Evolutionary conservation across 441 rosid genomes (phyloP).

Genomic region (Mallotus japonicus): DNA sequence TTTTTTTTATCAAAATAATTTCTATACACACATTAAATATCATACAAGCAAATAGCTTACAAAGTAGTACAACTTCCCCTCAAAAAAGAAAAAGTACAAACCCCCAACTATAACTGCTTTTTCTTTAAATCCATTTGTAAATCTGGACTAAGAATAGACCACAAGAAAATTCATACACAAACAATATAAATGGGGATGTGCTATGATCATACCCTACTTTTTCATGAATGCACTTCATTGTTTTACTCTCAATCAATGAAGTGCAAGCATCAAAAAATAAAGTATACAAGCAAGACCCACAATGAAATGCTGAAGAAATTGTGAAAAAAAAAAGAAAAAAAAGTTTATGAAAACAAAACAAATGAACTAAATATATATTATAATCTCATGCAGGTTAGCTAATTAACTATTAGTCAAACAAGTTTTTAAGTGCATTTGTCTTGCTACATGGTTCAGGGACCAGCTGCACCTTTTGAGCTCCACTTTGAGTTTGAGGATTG

Average conservation of each 20-base stretch:
- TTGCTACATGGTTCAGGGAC: constrained; percentile 57
- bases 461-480: constrained; percentile 38
- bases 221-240: too few relatives aligned
- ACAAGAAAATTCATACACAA: not conserved
- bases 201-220: too few relatives aligned
- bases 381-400: not conserved
- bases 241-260: not conserved
- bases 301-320: not conserved
- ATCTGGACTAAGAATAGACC: not conserved
- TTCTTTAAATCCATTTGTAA: not conserved
- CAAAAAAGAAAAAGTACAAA: too few relatives aligned
- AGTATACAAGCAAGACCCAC: constrained; percentile 11
- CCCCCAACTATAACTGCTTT: not conserved
- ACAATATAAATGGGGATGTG: not conserved
- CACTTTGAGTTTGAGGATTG: constrained; percentile 28
- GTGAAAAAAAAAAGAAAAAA: not conserved
- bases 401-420: constrained; percentile 43
- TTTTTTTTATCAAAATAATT: too few relatives aligned
- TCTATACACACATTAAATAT: too few relatives aligned
- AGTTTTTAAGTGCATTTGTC: constrained; percentile 64
- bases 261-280: constrained; percentile 31
- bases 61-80: too few relatives aligned
- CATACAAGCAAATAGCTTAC: too few relatives aligned
- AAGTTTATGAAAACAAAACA: not conserved
- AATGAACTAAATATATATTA: not conserved